Evolutionary conservation across 2,329 filamentous ascomycete species (phyloP), one percentile per base, ranked within the genome.

Genomic region (Colletotrichum cordylinicola): DNA sequence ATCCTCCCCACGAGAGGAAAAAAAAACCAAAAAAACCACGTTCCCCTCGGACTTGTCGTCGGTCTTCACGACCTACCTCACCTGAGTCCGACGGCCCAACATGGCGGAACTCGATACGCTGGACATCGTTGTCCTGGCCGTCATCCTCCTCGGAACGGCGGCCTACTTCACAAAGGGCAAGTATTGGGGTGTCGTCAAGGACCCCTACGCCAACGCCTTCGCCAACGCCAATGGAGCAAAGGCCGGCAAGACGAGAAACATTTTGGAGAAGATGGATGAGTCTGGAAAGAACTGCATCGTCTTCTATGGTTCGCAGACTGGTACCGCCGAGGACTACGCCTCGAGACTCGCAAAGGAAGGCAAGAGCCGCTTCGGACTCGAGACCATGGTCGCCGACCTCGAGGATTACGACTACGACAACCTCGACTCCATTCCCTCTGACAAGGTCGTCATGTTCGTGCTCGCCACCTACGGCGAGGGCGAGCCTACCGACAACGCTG

Each of bases 151-250:
- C 74, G 97, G 95, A 79, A 98, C 96, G 64, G 84, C 96, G 77
- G 97, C 96, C 83, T 99, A 98, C 88, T 98, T 99, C 87, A 98
- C 97, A 79, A 99, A 99, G 85, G 97, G 97, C 82, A 97, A 94
- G 79, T 93, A 97, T 85, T 99, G 96, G 96, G 96, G 91, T 33
- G 90, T 98, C 68, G 90, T 91, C 79, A 97, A 97, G 83, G 96
- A 98, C 84, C 95, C 96, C 29, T 98, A 98, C 85, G 94, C 95
- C 79, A 91, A 90, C 81, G 92, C 94, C 67, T 92, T 95, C 81
- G 90, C 93, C 80, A 92, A 91, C 83, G 91, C 91, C 82, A 92
- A 91, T 85, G 92, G 90, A 79, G 89, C 90, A 78, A 98, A 95
- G 87, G 90, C 94, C 12, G 95, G 93, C 80, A 96, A 96, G 88